phyloP scores from a whole-genome alignment of 495 filamentous ascomycete genomes.

The Bryoglossum gracile region DNA sequence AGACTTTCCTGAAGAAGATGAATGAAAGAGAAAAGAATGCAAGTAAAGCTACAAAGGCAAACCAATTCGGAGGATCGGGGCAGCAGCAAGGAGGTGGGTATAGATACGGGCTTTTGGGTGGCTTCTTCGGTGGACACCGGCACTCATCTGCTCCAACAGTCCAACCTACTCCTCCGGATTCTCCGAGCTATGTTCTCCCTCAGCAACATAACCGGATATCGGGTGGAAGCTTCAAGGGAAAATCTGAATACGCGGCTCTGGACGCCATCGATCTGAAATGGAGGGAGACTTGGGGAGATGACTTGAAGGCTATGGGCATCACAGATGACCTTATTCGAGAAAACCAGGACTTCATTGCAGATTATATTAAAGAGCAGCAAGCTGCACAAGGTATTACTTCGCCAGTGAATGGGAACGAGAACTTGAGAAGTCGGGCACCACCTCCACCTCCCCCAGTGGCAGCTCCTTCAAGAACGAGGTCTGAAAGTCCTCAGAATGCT shows the following conservation, averaged over 20 bases:
- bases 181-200: conserved; percentile 44
- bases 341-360: conserved; percentile 91
- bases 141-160: conserved; percentile 51
- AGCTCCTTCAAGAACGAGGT: conserved; percentile 29
- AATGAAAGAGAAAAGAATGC: conserved; percentile 90
- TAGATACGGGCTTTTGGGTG: conserved; percentile 50
- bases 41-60: conserved; percentile 72
- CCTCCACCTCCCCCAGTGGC: conserved; percentile 56
- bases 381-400: conserved; percentile 34
- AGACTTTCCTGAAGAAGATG: conserved; percentile 90
- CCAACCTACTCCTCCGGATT: conserved; percentile 34
- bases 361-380: conserved; percentile 79
- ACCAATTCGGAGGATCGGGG: conserved; percentile 60
- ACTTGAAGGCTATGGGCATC: conserved; percentile 78
- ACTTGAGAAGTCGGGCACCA: conserved; percentile 41
- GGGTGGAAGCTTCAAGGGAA: conserved; percentile 35
- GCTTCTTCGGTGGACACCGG: conserved; percentile 62
- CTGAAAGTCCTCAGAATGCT: conserved; percentile 23
- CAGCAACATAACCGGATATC: conserved; percentile 33
- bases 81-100: conserved; percentile 35
- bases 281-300: conserved; percentile 71
- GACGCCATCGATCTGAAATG: conserved; percentile 79
- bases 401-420: conserved; percentile 32
- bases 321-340: conserved; percentile 88
- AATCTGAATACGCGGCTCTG: conserved; percentile 54